Conservation (phyloP, 116 monocot species). For the Thalassia testudinum region DNA sequence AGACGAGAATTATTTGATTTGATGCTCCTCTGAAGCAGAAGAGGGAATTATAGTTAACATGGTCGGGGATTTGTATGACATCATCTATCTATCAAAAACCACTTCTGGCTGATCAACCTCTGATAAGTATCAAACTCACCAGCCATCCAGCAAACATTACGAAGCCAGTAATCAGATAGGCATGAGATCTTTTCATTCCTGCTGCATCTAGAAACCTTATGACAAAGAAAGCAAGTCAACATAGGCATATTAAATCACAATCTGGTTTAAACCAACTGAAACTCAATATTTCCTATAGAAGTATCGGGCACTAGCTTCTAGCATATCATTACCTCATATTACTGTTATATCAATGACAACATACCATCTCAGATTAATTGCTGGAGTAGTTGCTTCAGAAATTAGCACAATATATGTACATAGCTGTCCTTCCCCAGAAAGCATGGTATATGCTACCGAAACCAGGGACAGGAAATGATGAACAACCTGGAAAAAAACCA, state of each 20-base stretch:
- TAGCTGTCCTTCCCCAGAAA: conserved; percentile 61
- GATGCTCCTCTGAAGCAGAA: too few relatives aligned
- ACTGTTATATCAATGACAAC: not conserved
- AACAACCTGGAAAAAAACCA: conserved; percentile 25
- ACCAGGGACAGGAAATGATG: conserved; percentile 63
- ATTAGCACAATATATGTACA: conserved; percentile 73
- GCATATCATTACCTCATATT: too few relatives aligned
- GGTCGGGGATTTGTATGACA: too few relatives aligned
- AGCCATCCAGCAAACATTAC: conserved; percentile 52
- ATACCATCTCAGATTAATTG: conserved; percentile 64
- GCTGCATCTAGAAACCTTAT: conserved; percentile 77
- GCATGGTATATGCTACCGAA: conserved; percentile 63
- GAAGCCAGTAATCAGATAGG: conserved; percentile 57
- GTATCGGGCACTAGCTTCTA: too few relatives aligned
- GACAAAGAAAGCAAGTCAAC: conserved; percentile 5
- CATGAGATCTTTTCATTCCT: conserved; percentile 57
- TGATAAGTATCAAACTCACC: conserved; percentile 20
- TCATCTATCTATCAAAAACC: too few relatives aligned
- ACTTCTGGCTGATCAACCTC: too few relatives aligned
- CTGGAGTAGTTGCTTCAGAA: conserved; percentile 61
- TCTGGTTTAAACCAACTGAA: too few relatives aligned
- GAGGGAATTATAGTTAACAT: too few relatives aligned
- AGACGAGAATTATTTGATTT: too few relatives aligned
- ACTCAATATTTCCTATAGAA: too few relatives aligned
- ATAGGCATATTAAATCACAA: too few relatives aligned